Base-by-base conservation (phyloP, 805 yeast species). In the Lipomyces orientalis region DNA sequence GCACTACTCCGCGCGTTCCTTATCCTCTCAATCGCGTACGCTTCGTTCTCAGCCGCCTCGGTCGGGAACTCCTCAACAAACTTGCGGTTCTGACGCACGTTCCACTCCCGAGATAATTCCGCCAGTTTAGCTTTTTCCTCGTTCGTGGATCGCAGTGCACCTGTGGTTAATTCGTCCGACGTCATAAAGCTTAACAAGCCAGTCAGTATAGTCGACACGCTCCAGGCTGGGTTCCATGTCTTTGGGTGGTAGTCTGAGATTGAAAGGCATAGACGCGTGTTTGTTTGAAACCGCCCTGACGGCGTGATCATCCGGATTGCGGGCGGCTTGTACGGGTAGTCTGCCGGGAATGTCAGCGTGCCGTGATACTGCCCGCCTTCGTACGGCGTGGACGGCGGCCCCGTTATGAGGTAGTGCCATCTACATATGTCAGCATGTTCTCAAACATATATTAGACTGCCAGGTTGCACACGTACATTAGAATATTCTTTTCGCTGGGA, bases 141-240 rank as follows among this genome's bases (percentile, higher is more conserved):
- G 19, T 85, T 90, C 10, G 89, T 83, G 0, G 97, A 86, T 8
- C 79, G 81, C 12, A 93, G 86, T 8, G 94, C 87, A 0, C 98
- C 98, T 0, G 97, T 89, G 1, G 97, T 91, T 33, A 85, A 80
- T 73, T 93, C 98, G 67, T 86, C 86, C 9, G 95, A 89, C 0
- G 97, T 91, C 98, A 93, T 93, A 75, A 93, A 93, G 76, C 97
- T 91, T 71, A 93, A 81, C 49, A 93, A 81, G 0, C 98, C 98
- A 10, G 88, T 90, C 73, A 93, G 82, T 25, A 93, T 93, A 0
- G 98, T 93, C 43, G 91, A 83, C 33, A 93, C 97, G 57, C 93
- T 87, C 98, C 98, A 93, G 6, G 97, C 92, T 0, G 98, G 98
- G 77, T 93, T 93, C 98, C 98, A 93, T 0, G 90, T 81, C 77